Conservation (phyloP, 2,329 filamentous ascomycete species). For the Cyclaneusma minus region DNA sequence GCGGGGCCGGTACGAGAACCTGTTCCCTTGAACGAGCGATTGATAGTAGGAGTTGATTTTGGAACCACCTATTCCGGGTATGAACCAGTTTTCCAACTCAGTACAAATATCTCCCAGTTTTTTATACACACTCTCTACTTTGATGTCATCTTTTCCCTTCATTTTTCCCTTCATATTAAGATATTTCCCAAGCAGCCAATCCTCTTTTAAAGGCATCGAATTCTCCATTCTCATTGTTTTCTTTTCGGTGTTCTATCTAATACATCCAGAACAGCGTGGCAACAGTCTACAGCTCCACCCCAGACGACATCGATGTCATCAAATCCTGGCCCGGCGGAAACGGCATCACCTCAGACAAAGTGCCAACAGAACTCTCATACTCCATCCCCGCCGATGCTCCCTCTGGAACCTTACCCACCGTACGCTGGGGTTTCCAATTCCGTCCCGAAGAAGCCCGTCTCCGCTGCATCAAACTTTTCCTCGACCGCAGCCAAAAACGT, state of each 20-base stretch:
- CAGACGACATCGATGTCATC: slow-evolving; percentile 71
- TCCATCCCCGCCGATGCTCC: slow-evolving; percentile 37
- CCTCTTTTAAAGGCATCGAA: no score
- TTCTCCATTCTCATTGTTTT: not conserved
- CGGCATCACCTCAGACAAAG: slow-evolving; percentile 78
- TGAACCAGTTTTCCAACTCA: slow-evolving; percentile 14
- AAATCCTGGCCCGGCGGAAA: slow-evolving; percentile 76
- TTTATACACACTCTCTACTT: slow-evolving; percentile 1
- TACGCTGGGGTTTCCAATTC: slow-evolving; percentile 76
- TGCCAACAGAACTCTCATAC: slow-evolving; percentile 61
- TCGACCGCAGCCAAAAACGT: slow-evolving; percentile 66
- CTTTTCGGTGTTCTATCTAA: slow-evolving; percentile 7
- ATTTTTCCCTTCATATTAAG: slow-evolving; percentile 1
- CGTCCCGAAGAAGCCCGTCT: slow-evolving; percentile 61
- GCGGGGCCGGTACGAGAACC: slow-evolving; percentile 41
- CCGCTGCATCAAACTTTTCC: slow-evolving; percentile 72
- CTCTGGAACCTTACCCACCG: slow-evolving; percentile 27
- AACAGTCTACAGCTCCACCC: slow-evolving; percentile 58
- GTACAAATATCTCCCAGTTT: slow-evolving; percentile 1
- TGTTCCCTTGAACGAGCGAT: slow-evolving; percentile 37
- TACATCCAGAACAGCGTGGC: slow-evolving; percentile 40
- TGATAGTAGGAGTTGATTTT: slow-evolving; percentile 71
- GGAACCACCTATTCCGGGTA: slow-evolving; percentile 73
- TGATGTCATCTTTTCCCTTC: slow-evolving; percentile 1
- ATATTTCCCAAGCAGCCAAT: not conserved